Base-by-base conservation (phyloP, 805 yeast species). In the Candida pseudofarinosa region DNA sequence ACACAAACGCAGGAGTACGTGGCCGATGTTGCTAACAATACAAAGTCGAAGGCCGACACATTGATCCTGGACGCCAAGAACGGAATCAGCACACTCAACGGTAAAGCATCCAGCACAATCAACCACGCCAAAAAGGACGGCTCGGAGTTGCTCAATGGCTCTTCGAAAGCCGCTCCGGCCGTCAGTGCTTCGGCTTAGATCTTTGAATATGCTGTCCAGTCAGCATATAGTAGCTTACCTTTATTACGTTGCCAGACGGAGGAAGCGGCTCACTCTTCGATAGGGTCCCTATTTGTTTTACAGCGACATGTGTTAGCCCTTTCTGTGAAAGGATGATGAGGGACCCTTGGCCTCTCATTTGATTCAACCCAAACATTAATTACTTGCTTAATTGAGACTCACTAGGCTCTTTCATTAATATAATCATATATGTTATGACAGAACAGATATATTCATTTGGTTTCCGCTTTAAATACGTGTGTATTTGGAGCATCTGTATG, bases 1-100 rank as follows among this genome's bases (percentile, higher is more conserved):
- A 51, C 56, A 36, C 66, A 67, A 50, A 67, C 74, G 33, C 65
- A 64, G 44, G 67, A 53, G 41, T 67, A 65, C 49, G 73, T 67
- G 32, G 56, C 59, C 43, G 71, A 66, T 30, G 61, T 65, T 34
- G 60, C 70, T 20, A 49, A 56, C 34, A 60, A 54, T 43, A 58
- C 72, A 41, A 67, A 61, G 51, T 53, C 44, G 35, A 67, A 58
- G 52, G 70, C 69, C 31, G 70, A 63, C 45, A 45, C 56, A 13
- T 43, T 58, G 6, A 47, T 61, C 18, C 41, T 55, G 19, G 63
- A 56, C 5, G 59, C 62, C 32, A 60, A 54, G 38, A 45, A 47
- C 20, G 42, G 44, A 7, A 23, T 44, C 18, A 30, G 41, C n/a
- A 43, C 46, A 23, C 43, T 45, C n/a, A 45, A 42, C 31, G 46